A percentile compares a stretch with the other conserved stretches of the same genome.
Evolutionary conservation across 208 protist species (phyloP).

Genomic region (Leptomonas seymouri): DNA sequence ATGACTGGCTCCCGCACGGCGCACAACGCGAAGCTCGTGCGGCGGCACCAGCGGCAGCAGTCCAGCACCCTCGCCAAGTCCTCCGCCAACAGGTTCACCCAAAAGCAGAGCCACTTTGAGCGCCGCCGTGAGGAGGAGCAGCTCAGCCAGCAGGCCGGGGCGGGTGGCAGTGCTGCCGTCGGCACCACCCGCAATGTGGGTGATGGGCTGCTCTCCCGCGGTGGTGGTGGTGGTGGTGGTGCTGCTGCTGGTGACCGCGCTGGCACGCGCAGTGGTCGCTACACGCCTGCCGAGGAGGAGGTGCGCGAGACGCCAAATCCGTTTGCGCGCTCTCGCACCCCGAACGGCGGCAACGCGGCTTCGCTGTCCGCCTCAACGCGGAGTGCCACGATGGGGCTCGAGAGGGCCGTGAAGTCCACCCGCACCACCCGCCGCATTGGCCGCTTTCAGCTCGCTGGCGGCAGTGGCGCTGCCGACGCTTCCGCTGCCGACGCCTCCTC

Average conservation of each 20-base stretch:
- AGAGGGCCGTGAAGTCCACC: conserved; percentile 17
- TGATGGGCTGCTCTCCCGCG: conserved; percentile 16
- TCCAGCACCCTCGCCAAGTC: conserved; percentile 42
- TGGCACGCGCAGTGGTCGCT: not conserved
- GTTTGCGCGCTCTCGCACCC: conserved; percentile 23
- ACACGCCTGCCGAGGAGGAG: conserved; percentile 31
- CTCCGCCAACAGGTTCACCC: conserved; percentile 58
- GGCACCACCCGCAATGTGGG: conserved; percentile 17
- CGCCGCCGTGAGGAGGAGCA: conserved; percentile 75
- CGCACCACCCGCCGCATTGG: conserved; percentile 40
- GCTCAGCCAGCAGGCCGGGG: conserved; percentile 32
- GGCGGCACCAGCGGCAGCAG: conserved; percentile 49
- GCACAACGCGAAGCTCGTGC: conserved; percentile 57
- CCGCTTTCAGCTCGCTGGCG: conserved; percentile 36
- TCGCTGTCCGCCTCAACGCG: conserved; percentile 34
- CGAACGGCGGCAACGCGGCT: conserved; percentile 2
- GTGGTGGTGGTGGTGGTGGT: not conserved
- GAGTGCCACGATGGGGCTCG: conserved; percentile 34
- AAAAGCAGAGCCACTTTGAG: conserved; percentile 82
- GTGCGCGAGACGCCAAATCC: conserved; percentile 53
- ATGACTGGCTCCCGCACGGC: conserved; percentile 48
- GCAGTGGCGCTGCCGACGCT: not conserved
- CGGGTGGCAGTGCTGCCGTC: conserved; percentile 12
- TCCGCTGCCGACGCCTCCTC: conserved; percentile 2
- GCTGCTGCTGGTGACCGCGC: no score